phyloP scores from a whole-genome alignment of 768 basidiomycete genomes.

The Harrya chromipes region DNA sequence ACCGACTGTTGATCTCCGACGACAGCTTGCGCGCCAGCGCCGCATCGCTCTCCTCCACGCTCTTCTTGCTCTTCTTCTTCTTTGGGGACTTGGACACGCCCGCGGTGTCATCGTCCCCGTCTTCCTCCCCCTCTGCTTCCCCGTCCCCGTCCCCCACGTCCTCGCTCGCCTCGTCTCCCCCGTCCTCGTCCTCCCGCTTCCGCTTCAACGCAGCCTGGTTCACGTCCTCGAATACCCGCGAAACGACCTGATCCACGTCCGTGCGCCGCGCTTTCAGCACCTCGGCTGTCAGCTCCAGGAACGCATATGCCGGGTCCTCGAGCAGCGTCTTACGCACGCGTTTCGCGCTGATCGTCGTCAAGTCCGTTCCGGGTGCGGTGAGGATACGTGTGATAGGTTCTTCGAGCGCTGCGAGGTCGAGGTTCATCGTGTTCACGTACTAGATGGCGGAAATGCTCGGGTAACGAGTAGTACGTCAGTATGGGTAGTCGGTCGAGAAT shows the following conservation, averaged over 20 bases:
- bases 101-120: slow-evolving; percentile 12
- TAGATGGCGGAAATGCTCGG: too few species aligned
- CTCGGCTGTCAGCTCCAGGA: slow-evolving; percentile 52
- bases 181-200: slow-evolving; percentile 25
- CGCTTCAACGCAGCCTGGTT: slow-evolving; percentile 36
- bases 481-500: not conserved
- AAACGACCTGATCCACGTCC: slow-evolving; percentile 68
- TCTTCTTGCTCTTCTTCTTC: slow-evolving; percentile 46
- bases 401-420: slow-evolving; percentile 54
- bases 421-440: slow-evolving; percentile 38
- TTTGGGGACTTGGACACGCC: slow-evolving; percentile 32
- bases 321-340: slow-evolving; percentile 77
- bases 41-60: slow-evolving; percentile 60
- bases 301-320: slow-evolving; percentile 33
- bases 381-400: slow-evolving; percentile 67
- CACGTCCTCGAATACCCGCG: slow-evolving; percentile 59
- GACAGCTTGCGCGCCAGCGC: slow-evolving; percentile 70
- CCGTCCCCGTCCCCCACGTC: not conserved
- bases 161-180: not conserved
- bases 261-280: slow-evolving; percentile 63
- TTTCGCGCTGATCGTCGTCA: slow-evolving; percentile 81
- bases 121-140: not conserved
- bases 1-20: slow-evolving; percentile 62
- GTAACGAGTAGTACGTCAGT: too few species aligned
- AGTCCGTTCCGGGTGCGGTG: slow-evolving; percentile 71